Percentiles rank a stretch among this genome's conserved stretches.
Evolutionary conservation across 768 basidiomycete genomes (phyloP).

Genomic region (Rhizopogon sp.): DNA sequence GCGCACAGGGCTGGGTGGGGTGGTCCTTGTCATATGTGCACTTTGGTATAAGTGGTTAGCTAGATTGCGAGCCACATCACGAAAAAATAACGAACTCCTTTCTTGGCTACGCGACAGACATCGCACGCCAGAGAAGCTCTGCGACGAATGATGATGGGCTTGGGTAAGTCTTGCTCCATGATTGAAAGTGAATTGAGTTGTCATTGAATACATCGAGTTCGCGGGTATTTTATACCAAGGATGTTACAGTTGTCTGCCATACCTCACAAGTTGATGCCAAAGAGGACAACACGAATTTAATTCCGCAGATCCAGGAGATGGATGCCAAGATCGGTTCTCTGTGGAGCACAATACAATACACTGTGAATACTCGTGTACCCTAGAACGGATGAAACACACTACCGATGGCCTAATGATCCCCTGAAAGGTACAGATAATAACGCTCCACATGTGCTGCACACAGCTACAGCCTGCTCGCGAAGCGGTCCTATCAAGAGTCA

Average conservation of each 20-base stretch:
- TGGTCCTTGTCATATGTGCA: conserved; percentile 11
- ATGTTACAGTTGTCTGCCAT: neutral
- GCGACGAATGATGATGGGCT: neutral
- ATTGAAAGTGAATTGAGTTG: neutral
- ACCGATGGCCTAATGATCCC: neutral
- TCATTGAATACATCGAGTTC: neutral
- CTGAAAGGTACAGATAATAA: neutral
- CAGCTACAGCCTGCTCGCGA: neutral
- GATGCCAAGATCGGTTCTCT: neutral
- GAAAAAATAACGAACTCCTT: neutral
- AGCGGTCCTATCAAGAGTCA: neutral
- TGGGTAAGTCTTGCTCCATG: neutral
- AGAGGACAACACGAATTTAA: neutral
- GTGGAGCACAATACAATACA: neutral
- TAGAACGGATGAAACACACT: neutral
- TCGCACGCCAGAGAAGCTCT: neutral
- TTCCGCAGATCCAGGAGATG: neutral
- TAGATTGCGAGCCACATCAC: neutral
- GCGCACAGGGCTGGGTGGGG: conserved; percentile 13
- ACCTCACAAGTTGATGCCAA: too few species aligned
- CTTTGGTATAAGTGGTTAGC: neutral
- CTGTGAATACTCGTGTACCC: neutral
- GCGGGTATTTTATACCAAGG: neutral
- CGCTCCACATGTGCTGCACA: neutral
- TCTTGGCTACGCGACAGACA: neutral